Percentiles rank a stretch among this genome's conserved stretches.
Evolutionary conservation across 768 basidiomycete species (phyloP).

Genomic region (Phaeolepiota aurea): DNA sequence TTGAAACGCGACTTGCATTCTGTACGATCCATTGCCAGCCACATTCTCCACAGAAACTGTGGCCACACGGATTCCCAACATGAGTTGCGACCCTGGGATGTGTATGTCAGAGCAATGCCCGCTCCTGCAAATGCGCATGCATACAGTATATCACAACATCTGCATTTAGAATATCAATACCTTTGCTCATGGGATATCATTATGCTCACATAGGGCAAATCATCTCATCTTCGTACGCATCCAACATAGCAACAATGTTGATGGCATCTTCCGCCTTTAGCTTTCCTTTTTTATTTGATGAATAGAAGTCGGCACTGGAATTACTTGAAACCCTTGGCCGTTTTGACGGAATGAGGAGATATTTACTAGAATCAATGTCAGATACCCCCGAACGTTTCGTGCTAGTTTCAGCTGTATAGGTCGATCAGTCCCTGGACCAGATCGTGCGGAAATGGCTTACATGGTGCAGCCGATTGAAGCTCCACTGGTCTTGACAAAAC

Average conservation of each 20-base stretch:
- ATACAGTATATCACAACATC: slow-evolving; percentile 68
- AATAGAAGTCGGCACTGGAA: neutral
- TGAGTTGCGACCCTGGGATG: slow-evolving; percentile 56
- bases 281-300: slow-evolving; percentile 3
- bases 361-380: too few relatives aligned
- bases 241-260: slow-evolving; percentile 22
- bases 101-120: too few relatives aligned
- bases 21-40: slow-evolving; percentile 49
- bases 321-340: too few relatives aligned
- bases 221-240: slow-evolving; percentile 54
- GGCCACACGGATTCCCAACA: slow-evolving; percentile 64
- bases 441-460: too few relatives aligned
- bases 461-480: too few relatives aligned
- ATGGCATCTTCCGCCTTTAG: slow-evolving; percentile 6
- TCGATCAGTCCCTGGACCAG: too few relatives aligned
- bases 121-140: too few relatives aligned
- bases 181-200: slow-evolving; percentile 6
- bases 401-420: too few relatives aligned
- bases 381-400: too few relatives aligned
- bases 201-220: slow-evolving; percentile 61
- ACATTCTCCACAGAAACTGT: slow-evolving; percentile 65
- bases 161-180: slow-evolving; percentile 15
- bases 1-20: slow-evolving; percentile 29
- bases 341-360: too few relatives aligned
- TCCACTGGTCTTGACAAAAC: too few relatives aligned